Percentiles rank a stretch among this genome's conserved stretches.
phyloP scores from a whole-genome alignment of 768 basidiomycete genomes.

The Suillus occidentalis region DNA sequence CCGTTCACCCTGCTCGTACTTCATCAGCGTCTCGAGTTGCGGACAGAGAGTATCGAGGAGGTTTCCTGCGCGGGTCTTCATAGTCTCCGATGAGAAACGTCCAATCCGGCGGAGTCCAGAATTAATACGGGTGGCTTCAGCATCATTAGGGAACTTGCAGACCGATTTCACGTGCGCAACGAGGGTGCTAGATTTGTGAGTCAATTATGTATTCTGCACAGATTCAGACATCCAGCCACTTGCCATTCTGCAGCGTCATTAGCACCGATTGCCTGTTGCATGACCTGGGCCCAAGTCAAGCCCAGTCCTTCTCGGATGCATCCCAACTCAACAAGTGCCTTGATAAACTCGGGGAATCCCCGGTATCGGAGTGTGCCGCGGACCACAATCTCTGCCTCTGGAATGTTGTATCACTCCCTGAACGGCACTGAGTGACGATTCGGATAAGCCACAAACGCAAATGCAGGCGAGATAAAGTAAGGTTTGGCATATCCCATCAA shows the following conservation, averaged over 20 bases:
- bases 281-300: constrained; percentile 83
- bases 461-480: constrained; percentile 94
- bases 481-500: constrained; percentile 91
- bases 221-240: constrained; percentile 9
- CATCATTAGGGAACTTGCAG: constrained; percentile 68
- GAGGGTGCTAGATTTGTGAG: constrained; percentile 53
- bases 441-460: constrained; percentile 95
- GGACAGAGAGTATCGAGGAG: constrained; percentile 94
- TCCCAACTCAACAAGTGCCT: constrained; percentile 85
- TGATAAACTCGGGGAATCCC: constrained; percentile 95
- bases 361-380: constrained; percentile 94
- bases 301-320: constrained; percentile 73
- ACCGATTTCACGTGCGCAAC: constrained; percentile 68
- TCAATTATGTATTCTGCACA: constrained; percentile 3
- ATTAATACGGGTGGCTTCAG: constrained; percentile 75
- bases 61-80: constrained; percentile 64
- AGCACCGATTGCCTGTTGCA: constrained; percentile 70
- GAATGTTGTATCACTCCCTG: constrained; percentile 88
- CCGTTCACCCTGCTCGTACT: constrained; percentile 86
- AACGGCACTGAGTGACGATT: constrained; percentile 93
- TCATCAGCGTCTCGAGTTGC: constrained; percentile 87
- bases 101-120: constrained; percentile 94
- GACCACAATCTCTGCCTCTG: constrained; percentile 89
- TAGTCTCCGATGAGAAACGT: constrained; percentile 73
- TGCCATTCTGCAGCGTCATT: constrained; percentile 70